phyloP scores from a whole-genome alignment of 371 early-diverging fungal genomes.

The Apophysomyces elegans region DNA sequence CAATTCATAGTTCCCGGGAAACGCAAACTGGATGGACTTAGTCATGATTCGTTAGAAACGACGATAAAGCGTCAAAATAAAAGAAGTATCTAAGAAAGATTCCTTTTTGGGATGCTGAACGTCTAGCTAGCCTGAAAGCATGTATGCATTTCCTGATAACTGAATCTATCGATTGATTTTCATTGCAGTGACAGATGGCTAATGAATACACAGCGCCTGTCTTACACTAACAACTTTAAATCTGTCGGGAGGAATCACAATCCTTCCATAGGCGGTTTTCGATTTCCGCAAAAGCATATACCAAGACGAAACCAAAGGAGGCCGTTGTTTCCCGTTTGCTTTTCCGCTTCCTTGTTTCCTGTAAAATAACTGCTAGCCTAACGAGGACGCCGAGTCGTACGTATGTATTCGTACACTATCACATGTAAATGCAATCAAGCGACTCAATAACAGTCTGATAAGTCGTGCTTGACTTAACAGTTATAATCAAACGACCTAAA shows the following conservation, averaged over 20 bases:
- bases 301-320: slow-evolving; percentile 9
- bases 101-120: background rate
- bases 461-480: background rate
- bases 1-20: background rate
- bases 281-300: background rate
- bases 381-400: background rate
- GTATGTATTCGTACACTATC: background rate
- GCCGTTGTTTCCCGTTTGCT: background rate
- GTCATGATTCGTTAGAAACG: background rate
- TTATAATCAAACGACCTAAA: background rate
- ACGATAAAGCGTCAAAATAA: slow-evolving; percentile 1
- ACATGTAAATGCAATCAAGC: background rate
- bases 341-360: background rate
- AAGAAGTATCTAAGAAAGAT: background rate
- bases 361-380: background rate
- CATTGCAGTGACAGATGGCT: too few species aligned
- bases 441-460: background rate
- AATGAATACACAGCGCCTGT: too few species aligned
- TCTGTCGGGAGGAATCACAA: too few species aligned
- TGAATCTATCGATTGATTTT: too few species aligned
- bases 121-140: too few species aligned
- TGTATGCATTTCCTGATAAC: too few species aligned
- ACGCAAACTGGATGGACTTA: background rate
- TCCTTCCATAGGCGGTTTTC: too few species aligned
- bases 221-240: too few species aligned